Evolutionary conservation across 805 yeast genomes (phyloP).

Genomic region (Barnettozyma siamensis): DNA sequence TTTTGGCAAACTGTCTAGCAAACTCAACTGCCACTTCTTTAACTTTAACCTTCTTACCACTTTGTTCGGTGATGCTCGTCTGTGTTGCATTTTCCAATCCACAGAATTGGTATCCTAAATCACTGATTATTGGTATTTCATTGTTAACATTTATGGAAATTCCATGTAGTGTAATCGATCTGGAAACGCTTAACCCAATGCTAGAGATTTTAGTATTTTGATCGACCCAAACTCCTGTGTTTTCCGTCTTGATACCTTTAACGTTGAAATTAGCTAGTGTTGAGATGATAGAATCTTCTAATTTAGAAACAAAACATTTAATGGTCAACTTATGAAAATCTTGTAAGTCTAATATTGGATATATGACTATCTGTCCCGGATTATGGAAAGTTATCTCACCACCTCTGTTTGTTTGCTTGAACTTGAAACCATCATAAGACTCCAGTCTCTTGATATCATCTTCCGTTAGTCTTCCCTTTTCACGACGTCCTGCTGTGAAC

Average conservation of each 20-base stretch:
- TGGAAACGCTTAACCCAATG: conserved; percentile 79
- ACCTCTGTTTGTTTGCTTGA: conserved; percentile 80
- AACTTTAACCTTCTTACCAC: conserved; percentile 17
- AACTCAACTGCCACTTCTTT: conserved; percentile 39
- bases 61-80: conserved; percentile 39
- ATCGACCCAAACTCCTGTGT: conserved; percentile 87
- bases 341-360: conserved; percentile 68
- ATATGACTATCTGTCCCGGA: conserved; percentile 87
- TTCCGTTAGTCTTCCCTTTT: conserved; percentile 44
- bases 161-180: conserved; percentile 87
- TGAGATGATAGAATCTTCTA: conserved; percentile 52
- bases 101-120: conserved; percentile 66
- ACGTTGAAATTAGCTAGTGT: conserved; percentile 39
- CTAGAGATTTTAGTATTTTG: conserved; percentile 68
- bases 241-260: conserved; percentile 43
- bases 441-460: conserved; percentile 23
- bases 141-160: conserved; percentile 74
- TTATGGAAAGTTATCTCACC: conserved; percentile 98
- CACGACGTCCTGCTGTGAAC: conserved; percentile 88
- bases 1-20: conserved; percentile 37
- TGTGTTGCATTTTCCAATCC: conserved; percentile 66
- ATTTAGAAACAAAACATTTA: conserved; percentile 58
- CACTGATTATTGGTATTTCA: conserved; percentile 64
- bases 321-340: conserved; percentile 52
- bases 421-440: conserved; percentile 44